phyloP scores from a whole-genome alignment of 163 green algal genomes.

The Trebouxia gelatinosa region DNA sequence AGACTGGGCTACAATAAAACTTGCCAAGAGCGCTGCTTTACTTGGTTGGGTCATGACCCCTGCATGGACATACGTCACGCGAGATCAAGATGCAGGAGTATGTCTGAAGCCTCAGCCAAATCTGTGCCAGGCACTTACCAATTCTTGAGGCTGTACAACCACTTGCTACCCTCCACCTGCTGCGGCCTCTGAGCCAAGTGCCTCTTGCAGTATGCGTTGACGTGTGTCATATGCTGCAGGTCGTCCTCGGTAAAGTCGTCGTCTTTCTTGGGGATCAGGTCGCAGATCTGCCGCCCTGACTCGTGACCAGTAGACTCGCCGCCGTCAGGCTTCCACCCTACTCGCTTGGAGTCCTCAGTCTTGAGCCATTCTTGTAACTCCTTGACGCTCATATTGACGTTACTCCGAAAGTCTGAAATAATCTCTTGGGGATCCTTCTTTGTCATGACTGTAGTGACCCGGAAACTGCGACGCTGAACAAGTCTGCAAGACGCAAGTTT shows the following conservation, averaged over 20 bases:
- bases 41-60: constrained; percentile 25
- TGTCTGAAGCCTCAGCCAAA: not conserved
- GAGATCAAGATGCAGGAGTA: not conserved
- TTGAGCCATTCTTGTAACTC: constrained; percentile 20
- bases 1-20: too few species aligned
- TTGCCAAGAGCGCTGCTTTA: too few species aligned
- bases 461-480: too few species aligned
- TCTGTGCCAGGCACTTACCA: not conserved
- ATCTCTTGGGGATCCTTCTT: constrained; percentile 16
- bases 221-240: constrained; percentile 18
- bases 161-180: constrained; percentile 25
- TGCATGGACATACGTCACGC: not conserved
- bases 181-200: constrained; percentile 7
- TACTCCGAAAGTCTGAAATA: constrained; percentile 1
- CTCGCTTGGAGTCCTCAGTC: not conserved
- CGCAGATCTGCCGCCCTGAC: not conserved
- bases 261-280: constrained; percentile 18
- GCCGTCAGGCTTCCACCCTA: constrained; percentile 23
- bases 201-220: constrained; percentile 26
- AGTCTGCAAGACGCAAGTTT: too few species aligned
- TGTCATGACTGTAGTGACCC: not conserved
- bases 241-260: constrained; percentile 19
- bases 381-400: constrained; percentile 12
- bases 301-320: constrained; percentile 12
- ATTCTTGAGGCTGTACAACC: constrained; percentile 24